These are phyloP conservation scores for Cystobasidiopsis lactophilus DNA, from an alignment of 768 basidiomycete species.

Conservation along the genomic window DNA sequence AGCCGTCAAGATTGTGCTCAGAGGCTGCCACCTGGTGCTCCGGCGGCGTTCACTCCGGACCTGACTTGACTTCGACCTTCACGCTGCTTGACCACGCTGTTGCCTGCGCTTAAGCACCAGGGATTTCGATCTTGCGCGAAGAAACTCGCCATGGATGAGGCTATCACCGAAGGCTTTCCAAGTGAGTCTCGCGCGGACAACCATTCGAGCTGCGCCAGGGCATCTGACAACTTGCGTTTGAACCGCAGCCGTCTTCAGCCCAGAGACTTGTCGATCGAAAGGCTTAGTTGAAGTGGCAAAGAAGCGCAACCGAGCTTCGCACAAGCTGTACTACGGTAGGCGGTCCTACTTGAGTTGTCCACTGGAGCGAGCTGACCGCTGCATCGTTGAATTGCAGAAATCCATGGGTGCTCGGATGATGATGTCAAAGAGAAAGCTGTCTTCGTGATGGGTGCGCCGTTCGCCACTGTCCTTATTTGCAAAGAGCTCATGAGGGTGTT, in stretches of 20 bases:
- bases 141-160: no score
- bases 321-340: conserved; percentile 2
- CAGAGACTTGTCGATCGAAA: conserved; percentile 3
- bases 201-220: no score
- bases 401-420: conserved; percentile 1
- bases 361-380: neutral
- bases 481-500: neutral
- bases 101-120: no score
- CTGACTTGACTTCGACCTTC: no score
- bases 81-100: no score
- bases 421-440: conserved; percentile 1
- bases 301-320: neutral
- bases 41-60: no score
- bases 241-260: conserved; percentile 4
- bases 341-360: neutral
- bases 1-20: no score
- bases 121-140: no score
- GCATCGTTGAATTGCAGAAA: neutral
- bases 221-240: no score
- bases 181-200: no score
- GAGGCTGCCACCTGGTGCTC: no score
- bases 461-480: neutral
- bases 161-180: no score
- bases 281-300: conserved; percentile 1
- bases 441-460: conserved; percentile 8